phyloP scores from a whole-genome alignment of 2,329 filamentous ascomycete species.

The Aspergillus ustus region DNA sequence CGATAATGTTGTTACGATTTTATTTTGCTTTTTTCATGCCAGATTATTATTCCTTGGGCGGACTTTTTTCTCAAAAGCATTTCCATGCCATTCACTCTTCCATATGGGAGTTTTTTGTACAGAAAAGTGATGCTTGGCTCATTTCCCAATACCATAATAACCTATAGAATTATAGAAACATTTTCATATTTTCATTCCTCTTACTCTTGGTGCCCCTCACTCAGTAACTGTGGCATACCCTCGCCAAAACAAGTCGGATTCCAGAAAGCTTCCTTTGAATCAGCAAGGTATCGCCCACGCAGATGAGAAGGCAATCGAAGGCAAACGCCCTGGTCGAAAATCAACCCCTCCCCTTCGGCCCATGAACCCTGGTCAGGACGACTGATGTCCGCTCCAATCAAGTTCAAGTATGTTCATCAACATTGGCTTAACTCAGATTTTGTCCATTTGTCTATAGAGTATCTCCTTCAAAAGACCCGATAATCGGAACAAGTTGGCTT shows the following conservation, averaged over 20 bases:
- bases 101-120: slow-evolving; percentile 23
- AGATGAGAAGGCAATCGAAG: background rate
- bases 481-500: no score
- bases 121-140: slow-evolving; percentile 6
- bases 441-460: background rate
- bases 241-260: slow-evolving; percentile 4
- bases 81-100: slow-evolving; percentile 15
- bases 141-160: slow-evolving; percentile 20
- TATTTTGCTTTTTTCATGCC: slow-evolving; percentile 6
- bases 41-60: slow-evolving; percentile 12
- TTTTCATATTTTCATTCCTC: slow-evolving; percentile 10
- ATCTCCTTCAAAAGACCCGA: no score
- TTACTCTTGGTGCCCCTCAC: slow-evolving; percentile 1
- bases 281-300: background rate
- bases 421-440: background rate
- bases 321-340: background rate
- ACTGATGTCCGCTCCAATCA: slow-evolving; percentile 1
- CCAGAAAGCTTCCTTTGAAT: background rate
- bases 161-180: slow-evolving; percentile 29
- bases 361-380: background rate
- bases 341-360: background rate
- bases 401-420: background rate
- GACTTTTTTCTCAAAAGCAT: slow-evolving; percentile 18
- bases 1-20: slow-evolving; percentile 26
- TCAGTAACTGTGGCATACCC: background rate